Conservation (phyloP, 1,284 basidiomycete species). For the Melampsora medusae region DNA sequence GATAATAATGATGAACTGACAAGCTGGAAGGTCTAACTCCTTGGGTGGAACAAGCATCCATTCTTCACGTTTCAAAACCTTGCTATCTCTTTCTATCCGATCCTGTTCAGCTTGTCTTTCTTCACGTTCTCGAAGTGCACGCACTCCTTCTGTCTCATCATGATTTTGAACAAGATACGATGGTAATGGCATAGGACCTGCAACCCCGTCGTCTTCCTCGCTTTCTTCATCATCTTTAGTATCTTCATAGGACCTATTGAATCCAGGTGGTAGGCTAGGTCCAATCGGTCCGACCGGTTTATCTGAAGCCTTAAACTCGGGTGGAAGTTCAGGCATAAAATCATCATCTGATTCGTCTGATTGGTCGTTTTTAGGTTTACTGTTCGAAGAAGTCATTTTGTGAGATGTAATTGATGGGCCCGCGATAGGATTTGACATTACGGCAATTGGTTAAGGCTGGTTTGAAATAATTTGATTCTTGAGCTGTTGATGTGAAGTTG, state of each 20-base stretch:
- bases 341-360: constrained; percentile 32
- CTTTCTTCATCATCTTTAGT: constrained; percentile 9
- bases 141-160: constrained; percentile 28
- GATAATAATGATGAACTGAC: constrained; percentile 59
- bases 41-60: constrained; percentile 93
- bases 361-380: background rate
- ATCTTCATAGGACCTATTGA: background rate
- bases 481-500: no score
- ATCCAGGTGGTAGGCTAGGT: constrained; percentile 20
- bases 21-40: constrained; percentile 69
- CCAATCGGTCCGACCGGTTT: constrained; percentile 13
- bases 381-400: background rate
- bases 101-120: constrained; percentile 65
- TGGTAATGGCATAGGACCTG: constrained; percentile 28
- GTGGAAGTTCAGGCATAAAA: constrained; percentile 29
- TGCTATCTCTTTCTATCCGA: constrained; percentile 48
- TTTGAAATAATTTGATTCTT: no score
- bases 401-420: constrained; percentile 20
- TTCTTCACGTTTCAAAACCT: constrained; percentile 69
- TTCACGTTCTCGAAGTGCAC: constrained; percentile 60
- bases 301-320: background rate
- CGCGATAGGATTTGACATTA: constrained; percentile 24
- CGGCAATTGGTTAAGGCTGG: background rate
- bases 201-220: background rate
- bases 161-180: constrained; percentile 6